Percentiles rank a stretch among this genome's conserved stretches.
Conservation (phyloP, 345 rosid genomes). For the Lepidium aucheri region DNA sequence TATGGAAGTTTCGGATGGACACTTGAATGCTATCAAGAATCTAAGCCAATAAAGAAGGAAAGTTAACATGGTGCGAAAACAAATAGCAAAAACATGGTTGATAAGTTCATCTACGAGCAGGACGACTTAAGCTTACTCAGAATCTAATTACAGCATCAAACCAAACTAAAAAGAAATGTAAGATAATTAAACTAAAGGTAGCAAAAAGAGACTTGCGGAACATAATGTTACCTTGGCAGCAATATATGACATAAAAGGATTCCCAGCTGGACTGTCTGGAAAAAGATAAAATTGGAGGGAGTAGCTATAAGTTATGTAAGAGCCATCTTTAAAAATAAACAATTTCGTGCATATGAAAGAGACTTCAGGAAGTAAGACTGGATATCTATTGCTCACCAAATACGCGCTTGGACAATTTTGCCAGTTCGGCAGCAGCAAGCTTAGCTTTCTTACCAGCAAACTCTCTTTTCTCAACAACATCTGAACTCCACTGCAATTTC, state of each 20-base stretch:
- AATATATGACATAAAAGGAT: conserved; percentile 58
- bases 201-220: neutral
- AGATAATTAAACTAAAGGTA: neutral
- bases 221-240: conserved; percentile 64
- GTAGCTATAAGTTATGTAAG: neutral
- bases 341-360: neutral
- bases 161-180: neutral
- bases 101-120: neutral
- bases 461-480: conserved; percentile 73
- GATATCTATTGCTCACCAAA: conserved; percentile 45
- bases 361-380: neutral
- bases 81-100: neutral
- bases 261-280: conserved; percentile 72
- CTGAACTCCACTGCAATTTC: conserved; percentile 58
- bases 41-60: conserved; percentile 32
- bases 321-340: neutral
- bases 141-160: neutral
- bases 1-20: conserved; percentile 70
- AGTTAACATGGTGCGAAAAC: neutral
- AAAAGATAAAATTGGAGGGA: neutral
- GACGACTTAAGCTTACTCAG: neutral
- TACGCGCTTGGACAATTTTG: conserved; percentile 64
- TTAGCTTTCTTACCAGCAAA: conserved; percentile 85
- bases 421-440: conserved; percentile 91
- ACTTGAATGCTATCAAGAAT: conserved; percentile 82